Evolutionary conservation across 1,139 yeast species (phyloP).

Genomic region (Hanseniaspora uvarum): DNA sequence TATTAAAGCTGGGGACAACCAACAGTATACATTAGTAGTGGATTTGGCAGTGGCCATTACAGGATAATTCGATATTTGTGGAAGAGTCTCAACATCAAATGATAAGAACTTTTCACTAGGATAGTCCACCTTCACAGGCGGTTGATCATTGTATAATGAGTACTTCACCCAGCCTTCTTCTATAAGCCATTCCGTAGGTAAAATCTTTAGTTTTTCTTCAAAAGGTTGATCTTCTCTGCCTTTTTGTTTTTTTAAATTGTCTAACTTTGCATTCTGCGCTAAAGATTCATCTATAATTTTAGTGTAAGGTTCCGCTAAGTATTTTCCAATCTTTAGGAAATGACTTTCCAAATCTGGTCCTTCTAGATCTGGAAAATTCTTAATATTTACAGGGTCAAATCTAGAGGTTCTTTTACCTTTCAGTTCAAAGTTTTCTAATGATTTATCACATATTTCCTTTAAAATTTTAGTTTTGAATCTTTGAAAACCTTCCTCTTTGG

Average conservation of each 20-base stretch:
- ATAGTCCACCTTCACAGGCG: constrained; percentile 49
- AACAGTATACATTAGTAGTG: constrained; percentile 75
- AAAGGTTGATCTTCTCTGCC: constrained; percentile 29
- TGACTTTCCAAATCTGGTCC: constrained; percentile 76
- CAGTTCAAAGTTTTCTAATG: constrained; percentile 51
- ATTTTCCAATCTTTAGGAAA: constrained; percentile 59
- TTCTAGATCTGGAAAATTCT: constrained; percentile 51
- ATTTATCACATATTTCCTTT: background rate
- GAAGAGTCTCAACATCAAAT: constrained; percentile 84
- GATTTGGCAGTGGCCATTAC: constrained; percentile 78
- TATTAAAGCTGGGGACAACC: constrained; percentile 83
- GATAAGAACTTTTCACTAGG: constrained; percentile 61
- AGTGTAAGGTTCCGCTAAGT: constrained; percentile 51
- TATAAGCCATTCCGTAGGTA: constrained; percentile 48
- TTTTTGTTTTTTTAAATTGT: constrained; percentile 35
- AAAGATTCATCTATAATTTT: constrained; percentile 30
- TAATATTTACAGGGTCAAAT: constrained; percentile 49
- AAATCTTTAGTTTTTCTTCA: background rate
- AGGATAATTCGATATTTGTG: constrained; percentile 63
- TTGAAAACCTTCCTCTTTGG: constrained; percentile 25
- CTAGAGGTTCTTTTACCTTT: constrained; percentile 69
- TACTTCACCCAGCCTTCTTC: constrained; percentile 81
- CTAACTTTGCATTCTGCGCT: constrained; percentile 25
- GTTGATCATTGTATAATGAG: constrained; percentile 34
- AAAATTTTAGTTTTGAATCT: background rate